Conservation (phyloP, 345 rosid species). For the Xanthoceras sorbifolium region DNA sequence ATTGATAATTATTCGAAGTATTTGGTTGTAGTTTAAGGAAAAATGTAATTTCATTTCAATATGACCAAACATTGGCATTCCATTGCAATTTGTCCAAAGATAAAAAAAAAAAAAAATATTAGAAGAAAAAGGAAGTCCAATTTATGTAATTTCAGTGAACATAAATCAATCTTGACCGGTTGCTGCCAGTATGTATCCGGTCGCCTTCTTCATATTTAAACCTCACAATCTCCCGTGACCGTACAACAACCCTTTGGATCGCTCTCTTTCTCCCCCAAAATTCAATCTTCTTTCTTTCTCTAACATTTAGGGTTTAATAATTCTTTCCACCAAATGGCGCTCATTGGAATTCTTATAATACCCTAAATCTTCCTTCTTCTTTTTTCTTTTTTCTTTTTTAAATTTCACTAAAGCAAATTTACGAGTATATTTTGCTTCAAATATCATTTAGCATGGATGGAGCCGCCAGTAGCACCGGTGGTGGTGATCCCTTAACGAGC, state of each 20-base stretch:
- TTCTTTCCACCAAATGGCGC: background rate
- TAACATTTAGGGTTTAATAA: slow-evolving; percentile 4
- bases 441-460: slow-evolving; percentile 34
- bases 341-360: background rate
- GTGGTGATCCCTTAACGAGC: slow-evolving; percentile 33
- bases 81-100: too few relatives aligned
- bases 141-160: too few relatives aligned
- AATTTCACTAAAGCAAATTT: background rate
- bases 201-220: background rate
- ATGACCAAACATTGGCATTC: too few relatives aligned
- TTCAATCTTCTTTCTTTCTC: background rate
- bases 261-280: background rate
- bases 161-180: too few relatives aligned
- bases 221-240: background rate
- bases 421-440: background rate
- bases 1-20: too few relatives aligned
- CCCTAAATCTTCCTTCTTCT: slow-evolving; percentile 15
- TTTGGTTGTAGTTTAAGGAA: too few relatives aligned
- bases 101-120: too few relatives aligned
- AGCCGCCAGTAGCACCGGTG: slow-evolving; percentile 18
- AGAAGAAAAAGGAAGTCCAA: too few relatives aligned
- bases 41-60: too few relatives aligned
- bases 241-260: background rate
- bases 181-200: slow-evolving; percentile 9
- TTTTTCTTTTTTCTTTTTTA: background rate